Percentiles rank a stretch among this genome's conserved stretches.
Evolutionary conservation across 106 monocot genomes (phyloP).

Genomic region (Xerophyta viscosa): DNA sequence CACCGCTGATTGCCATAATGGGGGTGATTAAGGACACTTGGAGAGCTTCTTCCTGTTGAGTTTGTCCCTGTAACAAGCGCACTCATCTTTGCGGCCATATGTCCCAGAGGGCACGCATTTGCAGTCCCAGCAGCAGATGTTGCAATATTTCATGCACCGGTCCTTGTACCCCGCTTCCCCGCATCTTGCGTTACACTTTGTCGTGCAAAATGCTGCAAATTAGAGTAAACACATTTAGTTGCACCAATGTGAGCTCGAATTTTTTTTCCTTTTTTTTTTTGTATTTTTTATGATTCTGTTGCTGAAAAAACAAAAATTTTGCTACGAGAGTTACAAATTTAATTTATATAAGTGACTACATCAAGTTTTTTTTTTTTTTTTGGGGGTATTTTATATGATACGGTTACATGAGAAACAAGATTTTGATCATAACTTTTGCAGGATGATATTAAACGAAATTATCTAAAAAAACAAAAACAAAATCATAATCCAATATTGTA

Average conservation of each 20-base stretch:
- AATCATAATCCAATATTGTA: too few species aligned
- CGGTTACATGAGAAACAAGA: too few species aligned
- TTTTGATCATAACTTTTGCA: too few species aligned
- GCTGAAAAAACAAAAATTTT: too few species aligned
- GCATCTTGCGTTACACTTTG: slow-evolving; percentile 28
- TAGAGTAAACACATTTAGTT: background rate
- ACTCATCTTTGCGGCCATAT: slow-evolving; percentile 39
- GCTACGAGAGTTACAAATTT: too few species aligned
- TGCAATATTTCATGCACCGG: slow-evolving; percentile 26
- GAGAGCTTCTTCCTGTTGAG: slow-evolving; percentile 14
- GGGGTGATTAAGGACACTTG: slow-evolving; percentile 28
- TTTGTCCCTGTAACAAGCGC: slow-evolving; percentile 43
- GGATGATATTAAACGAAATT: too few species aligned
- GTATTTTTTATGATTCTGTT: too few species aligned
- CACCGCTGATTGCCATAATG: background rate
- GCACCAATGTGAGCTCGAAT: background rate
- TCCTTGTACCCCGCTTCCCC: slow-evolving; percentile 10
- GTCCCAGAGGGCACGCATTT: slow-evolving; percentile 38
- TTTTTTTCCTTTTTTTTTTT: too few species aligned
- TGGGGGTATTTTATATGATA: too few species aligned
- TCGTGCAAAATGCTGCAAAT: slow-evolving; percentile 16
- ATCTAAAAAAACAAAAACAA: too few species aligned
- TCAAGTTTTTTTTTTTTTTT: too few species aligned
- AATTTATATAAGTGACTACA: too few species aligned
- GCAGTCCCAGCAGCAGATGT: slow-evolving; percentile 30